Evolutionary conservation across 139 green algal species (phyloP).

Genomic region (Spirogloea muscicola): DNA sequence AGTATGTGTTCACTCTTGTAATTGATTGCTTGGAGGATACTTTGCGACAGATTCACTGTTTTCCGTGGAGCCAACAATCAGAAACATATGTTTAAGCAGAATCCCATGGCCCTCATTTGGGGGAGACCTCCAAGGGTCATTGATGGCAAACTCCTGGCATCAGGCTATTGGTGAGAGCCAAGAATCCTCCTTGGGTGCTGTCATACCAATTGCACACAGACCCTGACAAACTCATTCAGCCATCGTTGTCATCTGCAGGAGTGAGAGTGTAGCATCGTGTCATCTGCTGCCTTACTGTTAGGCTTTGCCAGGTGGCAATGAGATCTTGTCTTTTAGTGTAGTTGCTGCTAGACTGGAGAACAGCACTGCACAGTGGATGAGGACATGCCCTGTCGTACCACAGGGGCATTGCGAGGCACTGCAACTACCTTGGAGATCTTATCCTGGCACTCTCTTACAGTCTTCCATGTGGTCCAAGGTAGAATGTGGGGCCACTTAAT

Average conservation of each 20-base stretch:
- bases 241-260: neutral
- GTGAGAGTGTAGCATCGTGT: neutral
- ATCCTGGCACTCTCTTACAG: constrained; percentile 89
- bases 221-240: neutral
- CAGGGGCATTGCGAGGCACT: constrained; percentile 80
- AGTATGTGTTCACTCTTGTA: neutral
- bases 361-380: neutral
- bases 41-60: constrained; percentile 61
- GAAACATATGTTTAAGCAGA: constrained; percentile 83
- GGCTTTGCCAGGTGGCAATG: neutral
- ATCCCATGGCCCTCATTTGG: constrained; percentile 63
- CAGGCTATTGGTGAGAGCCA: constrained; percentile 39
- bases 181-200: neutral
- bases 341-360: neutral
- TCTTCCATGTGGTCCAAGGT: constrained; percentile 76
- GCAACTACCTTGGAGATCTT: constrained; percentile 95
- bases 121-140: constrained; percentile 29
- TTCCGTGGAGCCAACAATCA: constrained; percentile 93
- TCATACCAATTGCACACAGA: neutral
- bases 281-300: neutral
- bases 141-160: constrained; percentile 40
- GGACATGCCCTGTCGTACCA: neutral
- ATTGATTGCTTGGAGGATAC: constrained; percentile 1
- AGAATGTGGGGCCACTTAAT: neutral
- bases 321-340: neutral